Percentiles rank a stretch among this genome's conserved stretches.
These are phyloP conservation scores for Eutypella sp. DNA, from an alignment of 2,329 filamentous ascomycete genomes.

Conservation along the genomic window DNA sequence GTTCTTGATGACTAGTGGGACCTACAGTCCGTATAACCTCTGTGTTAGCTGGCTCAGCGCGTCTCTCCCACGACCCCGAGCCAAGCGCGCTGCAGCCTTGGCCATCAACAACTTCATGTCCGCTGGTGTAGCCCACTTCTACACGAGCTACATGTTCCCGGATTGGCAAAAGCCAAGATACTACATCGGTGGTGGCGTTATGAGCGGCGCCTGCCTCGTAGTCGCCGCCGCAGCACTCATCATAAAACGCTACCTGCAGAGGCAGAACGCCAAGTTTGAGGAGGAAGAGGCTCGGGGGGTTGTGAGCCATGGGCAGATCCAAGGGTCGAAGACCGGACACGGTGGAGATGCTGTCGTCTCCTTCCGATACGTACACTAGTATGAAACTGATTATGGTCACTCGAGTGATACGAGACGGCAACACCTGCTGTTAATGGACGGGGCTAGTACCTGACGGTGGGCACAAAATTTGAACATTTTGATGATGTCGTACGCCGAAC, in stretches of 20 bases:
- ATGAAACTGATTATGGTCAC: too few relatives aligned
- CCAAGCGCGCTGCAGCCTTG: constrained; percentile 17
- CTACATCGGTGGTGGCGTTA: constrained; percentile 22
- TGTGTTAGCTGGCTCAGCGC: constrained; percentile 17
- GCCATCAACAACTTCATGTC: constrained; percentile 23
- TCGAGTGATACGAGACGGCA: too few relatives aligned
- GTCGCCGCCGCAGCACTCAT: constrained; percentile 19
- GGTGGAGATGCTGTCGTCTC: not conserved
- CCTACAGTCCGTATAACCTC: constrained; percentile 13
- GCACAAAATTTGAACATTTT: too few relatives aligned
- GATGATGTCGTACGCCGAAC: too few relatives aligned
- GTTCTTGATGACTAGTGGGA: constrained; percentile 16
- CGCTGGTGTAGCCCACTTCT: constrained; percentile 19
- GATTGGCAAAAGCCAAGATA: constrained; percentile 25
- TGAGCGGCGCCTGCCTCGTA: constrained; percentile 20
- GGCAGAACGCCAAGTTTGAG: constrained; percentile 17
- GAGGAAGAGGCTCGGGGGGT: constrained; percentile 1
- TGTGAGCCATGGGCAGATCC: not conserved
- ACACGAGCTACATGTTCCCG: constrained; percentile 26
- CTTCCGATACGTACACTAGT: not conserved
- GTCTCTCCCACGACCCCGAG: constrained; percentile 17
- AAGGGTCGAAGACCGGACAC: not conserved
- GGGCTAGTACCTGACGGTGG: too few relatives aligned
- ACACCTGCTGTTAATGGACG: too few relatives aligned
- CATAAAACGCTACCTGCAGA: constrained; percentile 23